A percentile compares a stretch with the other conserved stretches of the same genome.
Conservation (phyloP, 768 basidiomycete genomes). For the Serendipita sp. region DNA sequence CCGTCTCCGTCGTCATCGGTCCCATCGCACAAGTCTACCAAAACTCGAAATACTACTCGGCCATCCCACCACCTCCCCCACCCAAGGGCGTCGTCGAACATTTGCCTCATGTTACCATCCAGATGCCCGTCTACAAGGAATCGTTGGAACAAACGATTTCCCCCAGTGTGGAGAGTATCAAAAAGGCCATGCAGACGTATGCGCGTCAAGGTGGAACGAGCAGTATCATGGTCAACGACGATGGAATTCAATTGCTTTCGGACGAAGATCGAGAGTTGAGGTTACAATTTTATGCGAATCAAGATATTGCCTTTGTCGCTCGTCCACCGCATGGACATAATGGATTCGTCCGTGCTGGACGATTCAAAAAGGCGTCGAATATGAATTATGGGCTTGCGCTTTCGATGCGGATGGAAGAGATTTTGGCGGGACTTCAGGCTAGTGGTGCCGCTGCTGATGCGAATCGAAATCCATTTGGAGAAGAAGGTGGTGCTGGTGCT, state of each 20-base stretch:
- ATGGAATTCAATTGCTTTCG: constrained; percentile 56
- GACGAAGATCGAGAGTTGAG: constrained; percentile 49
- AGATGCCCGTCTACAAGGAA: constrained; percentile 84
- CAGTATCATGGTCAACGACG: constrained; percentile 66
- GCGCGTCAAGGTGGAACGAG: constrained; percentile 79
- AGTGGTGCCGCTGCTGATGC: not conserved
- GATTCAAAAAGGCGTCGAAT: constrained; percentile 90
- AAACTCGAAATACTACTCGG: constrained; percentile 73
- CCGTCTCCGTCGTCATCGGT: constrained; percentile 50
- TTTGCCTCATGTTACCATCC: constrained; percentile 61
- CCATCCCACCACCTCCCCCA: constrained; percentile 35
- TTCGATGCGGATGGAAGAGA: constrained; percentile 42
- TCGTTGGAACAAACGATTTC: constrained; percentile 62
- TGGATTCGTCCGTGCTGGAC: constrained; percentile 66
- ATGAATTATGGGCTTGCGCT: constrained; percentile 73
- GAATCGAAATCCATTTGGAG: constrained; percentile 20
- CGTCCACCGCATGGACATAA: constrained; percentile 55
- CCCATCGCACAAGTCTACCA: constrained; percentile 76
- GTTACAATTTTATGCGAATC: constrained; percentile 56
- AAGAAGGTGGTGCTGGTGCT: constrained; percentile 17
- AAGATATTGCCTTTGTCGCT: constrained; percentile 70
- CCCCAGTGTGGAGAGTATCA: constrained; percentile 60
- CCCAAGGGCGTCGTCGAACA: constrained; percentile 46
- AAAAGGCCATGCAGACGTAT: constrained; percentile 83
- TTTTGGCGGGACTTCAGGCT: constrained; percentile 23